phyloP scores from a whole-genome alignment of 441 rosid genomes.

The Eruca vesicaria region DNA sequence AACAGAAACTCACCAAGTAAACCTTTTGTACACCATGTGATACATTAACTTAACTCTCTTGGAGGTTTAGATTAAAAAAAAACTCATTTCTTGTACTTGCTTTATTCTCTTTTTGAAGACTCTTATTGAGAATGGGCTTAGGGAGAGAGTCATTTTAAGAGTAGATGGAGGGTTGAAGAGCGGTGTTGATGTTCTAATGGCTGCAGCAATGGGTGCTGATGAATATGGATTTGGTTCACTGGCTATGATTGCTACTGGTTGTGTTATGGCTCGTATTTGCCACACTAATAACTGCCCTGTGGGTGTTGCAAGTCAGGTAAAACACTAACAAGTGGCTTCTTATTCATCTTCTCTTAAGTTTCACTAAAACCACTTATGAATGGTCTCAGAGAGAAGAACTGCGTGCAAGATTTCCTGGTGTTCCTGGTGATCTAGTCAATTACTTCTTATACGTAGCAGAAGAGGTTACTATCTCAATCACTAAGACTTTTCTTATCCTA shows the following conservation, averaged over 20 bases:
- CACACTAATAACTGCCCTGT: slow-evolving; percentile 99
- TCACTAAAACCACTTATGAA: slow-evolving; percentile 17
- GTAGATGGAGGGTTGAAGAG: slow-evolving; percentile 98
- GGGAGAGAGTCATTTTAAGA: slow-evolving; percentile 95
- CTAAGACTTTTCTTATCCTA: neutral
- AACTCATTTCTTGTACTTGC: slow-evolving; percentile 13
- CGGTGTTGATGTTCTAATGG: slow-evolving; percentile 98
- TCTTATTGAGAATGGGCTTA: slow-evolving; percentile 88
- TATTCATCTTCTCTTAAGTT: neutral
- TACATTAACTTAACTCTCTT: slow-evolving; percentile 5
- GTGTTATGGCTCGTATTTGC: slow-evolving; percentile 99
- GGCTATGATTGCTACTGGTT: slow-evolving; percentile 99
- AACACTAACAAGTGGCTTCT: neutral
- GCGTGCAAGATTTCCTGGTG: slow-evolving; percentile 99
- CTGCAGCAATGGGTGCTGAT: slow-evolving; percentile 99
- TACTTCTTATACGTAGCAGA: slow-evolving; percentile 95
- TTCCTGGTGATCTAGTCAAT: slow-evolving; percentile 98
- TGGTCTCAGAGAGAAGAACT: slow-evolving; percentile 82
- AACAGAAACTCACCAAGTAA: slow-evolving; percentile 92
- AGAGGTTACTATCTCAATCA: slow-evolving; percentile 63
- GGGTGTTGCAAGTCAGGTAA: slow-evolving; percentile 99
- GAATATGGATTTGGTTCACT: slow-evolving; percentile 98
- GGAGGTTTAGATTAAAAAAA: neutral
- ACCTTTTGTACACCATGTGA: slow-evolving; percentile 21
- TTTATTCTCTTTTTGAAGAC: slow-evolving; percentile 53